These are phyloP conservation scores for Calamus simplicifolius DNA, from an alignment of 176 grass and related monocot species.

Conservation along the genomic window DNA sequence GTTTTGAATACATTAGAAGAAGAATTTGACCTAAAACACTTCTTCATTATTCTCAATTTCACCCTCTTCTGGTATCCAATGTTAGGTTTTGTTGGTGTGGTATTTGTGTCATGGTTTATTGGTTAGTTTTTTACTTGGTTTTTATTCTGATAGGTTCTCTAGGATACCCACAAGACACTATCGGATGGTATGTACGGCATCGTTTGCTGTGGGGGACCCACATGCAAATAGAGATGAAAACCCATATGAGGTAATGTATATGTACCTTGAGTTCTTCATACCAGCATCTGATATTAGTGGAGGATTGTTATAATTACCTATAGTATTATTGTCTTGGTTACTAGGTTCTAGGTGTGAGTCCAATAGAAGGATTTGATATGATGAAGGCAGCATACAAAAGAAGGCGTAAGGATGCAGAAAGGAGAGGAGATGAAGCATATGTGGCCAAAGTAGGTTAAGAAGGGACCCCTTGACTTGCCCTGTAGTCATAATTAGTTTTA, in stretches of 20 bases:
- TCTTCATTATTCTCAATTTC: too few relatives aligned
- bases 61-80: not conserved
- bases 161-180: constrained; percentile 23
- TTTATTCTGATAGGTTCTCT: constrained; percentile 19
- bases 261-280: not conserved
- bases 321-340: constrained; percentile 1
- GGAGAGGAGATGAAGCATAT: constrained; percentile 61
- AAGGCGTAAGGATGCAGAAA: constrained; percentile 83
- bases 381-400: constrained; percentile 81
- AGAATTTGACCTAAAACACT: too few relatives aligned
- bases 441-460: constrained; percentile 43
- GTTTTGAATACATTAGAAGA: too few relatives aligned
- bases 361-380: constrained; percentile 70
- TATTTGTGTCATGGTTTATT: not conserved
- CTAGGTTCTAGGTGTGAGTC: constrained; percentile 76
- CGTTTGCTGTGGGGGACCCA: constrained; percentile 44
- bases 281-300: constrained; percentile 3
- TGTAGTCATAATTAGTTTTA: too few relatives aligned
- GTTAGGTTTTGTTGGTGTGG: not conserved
- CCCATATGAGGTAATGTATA: constrained; percentile 61
- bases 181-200: constrained; percentile 24
- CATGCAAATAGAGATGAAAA: constrained; percentile 56
- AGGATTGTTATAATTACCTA: not conserved
- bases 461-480: not conserved
- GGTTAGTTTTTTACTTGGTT: not conserved